Evolutionary conservation across 345 rosid species (phyloP), one percentile per base, ranked within the genome.

Genomic region (Erodium maritimum): DNA sequence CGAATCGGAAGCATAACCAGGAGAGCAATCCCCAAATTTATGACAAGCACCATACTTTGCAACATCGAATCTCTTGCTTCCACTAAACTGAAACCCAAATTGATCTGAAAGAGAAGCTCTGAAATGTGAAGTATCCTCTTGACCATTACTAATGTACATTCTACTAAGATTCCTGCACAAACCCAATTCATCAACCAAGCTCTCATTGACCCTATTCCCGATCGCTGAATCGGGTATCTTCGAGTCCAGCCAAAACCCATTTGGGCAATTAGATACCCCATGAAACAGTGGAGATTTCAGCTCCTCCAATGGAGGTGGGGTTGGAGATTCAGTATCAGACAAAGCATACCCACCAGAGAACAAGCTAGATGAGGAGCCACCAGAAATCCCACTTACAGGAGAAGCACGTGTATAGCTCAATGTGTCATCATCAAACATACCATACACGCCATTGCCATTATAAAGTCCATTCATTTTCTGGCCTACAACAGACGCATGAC

Each of bases 271-370:
- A 12, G 51, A 33, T 33, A 1, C 16, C 17, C 46, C 61, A 60
- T 21, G 52, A 52, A 72, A 0, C 19, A 67, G 67, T 61, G 58
- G 76, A 65, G 1, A 76, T 63, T 1, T 66, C 52, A 0, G 74
- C 71, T 54, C 69, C 55, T 65, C 65, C 71, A 2, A 76, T 12
- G 11, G 48, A 42, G 48, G 48, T 16, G 48, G 48, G 48, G 48
- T 42, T 42, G 48, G 48, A 7, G 48, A 42, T 42, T 16, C 48
- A 42, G 48, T 67, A 2, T 75, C 80, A 11, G 80, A 63, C 5
- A 73, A 67, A 66, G 69, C 70, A 17, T 62, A 67, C 12, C 77
- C 81, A 55, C 59, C 60, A 18, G 76, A 77, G 58, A 73, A 68
- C 69, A 70, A 65, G 62, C 78, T 71, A 1, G 78, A 66, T 3